Evolutionary conservation across 208 protist genomes (phyloP).

Genomic region (Leishmania tarentolae): DNA sequence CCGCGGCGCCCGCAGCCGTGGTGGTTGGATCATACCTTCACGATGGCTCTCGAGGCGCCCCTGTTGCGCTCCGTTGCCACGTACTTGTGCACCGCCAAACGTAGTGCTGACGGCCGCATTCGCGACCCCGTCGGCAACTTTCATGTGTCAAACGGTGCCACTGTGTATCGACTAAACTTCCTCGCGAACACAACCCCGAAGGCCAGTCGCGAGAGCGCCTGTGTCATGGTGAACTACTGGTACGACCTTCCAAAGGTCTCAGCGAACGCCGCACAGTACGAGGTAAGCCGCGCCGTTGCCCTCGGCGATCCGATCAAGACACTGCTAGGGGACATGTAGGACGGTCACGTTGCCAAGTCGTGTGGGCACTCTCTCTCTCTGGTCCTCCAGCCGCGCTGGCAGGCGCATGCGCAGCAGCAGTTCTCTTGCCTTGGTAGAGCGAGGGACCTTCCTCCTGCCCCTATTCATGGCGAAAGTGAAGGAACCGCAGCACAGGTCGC

Average conservation of each 20-base stretch:
- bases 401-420: neutral
- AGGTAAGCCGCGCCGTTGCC: slow-evolving; percentile 50
- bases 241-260: slow-evolving; percentile 66
- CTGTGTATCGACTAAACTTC: slow-evolving; percentile 74
- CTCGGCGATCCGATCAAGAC: slow-evolving; percentile 48
- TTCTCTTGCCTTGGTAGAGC: neutral
- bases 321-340: slow-evolving; percentile 5
- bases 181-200: slow-evolving; percentile 66
- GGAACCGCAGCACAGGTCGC: neutral
- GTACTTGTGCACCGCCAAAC: slow-evolving; percentile 72
- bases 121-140: slow-evolving; percentile 89
- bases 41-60: slow-evolving; percentile 51
- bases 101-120: slow-evolving; percentile 42
- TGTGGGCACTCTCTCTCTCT: neutral
- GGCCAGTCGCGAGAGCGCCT: slow-evolving; percentile 73
- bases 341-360: neutral
- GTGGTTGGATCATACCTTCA: slow-evolving; percentile 67
- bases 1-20: slow-evolving; percentile 21
- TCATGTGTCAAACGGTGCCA: slow-evolving; percentile 88
- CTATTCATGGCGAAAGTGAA: neutral
- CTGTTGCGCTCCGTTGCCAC: slow-evolving; percentile 67
- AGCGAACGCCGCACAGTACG: slow-evolving; percentile 57
- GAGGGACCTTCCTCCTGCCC: neutral
- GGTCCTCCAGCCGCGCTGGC: neutral
- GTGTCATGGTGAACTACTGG: slow-evolving; percentile 91